phyloP scores from a whole-genome alignment of 768 basidiomycete genomes.

The Agrocybe pediades region DNA sequence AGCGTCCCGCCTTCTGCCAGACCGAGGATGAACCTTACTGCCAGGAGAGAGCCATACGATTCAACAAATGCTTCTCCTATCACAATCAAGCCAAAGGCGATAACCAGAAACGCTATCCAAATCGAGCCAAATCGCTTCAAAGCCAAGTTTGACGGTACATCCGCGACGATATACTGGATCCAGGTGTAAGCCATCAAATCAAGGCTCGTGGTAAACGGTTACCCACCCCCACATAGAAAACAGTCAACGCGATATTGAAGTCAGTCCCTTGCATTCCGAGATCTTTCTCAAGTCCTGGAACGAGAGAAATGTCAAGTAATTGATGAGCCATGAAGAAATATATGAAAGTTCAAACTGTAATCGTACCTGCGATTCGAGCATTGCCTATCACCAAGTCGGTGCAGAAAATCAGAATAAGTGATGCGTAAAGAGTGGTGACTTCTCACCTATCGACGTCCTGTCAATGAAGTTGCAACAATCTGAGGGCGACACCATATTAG shows the following conservation, averaged over 20 bases:
- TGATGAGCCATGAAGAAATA: neutral
- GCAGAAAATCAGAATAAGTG: neutral
- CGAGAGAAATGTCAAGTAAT: neutral
- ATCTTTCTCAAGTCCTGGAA: conserved; percentile 39
- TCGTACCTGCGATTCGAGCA: conserved; percentile 25
- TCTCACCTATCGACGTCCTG: conserved; percentile 24
- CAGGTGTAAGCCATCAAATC: neutral
- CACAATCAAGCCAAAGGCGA: conserved; percentile 37
- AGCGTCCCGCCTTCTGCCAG: conserved; percentile 44
- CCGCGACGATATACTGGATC: conserved; percentile 35
- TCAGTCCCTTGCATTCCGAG: conserved; percentile 42
- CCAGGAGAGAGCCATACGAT: conserved; percentile 33
- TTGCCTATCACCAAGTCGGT: conserved; percentile 10
- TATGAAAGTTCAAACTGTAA: neutral
- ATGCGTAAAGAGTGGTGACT: neutral
- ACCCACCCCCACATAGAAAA: conserved; percentile 41
- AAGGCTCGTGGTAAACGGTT: neutral
- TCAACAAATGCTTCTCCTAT: conserved; percentile 42
- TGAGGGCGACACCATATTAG: conserved; percentile 10
- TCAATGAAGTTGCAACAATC: conserved; percentile 42
- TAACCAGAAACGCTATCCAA: conserved; percentile 38
- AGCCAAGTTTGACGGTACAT: conserved; percentile 44
- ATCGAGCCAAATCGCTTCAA: conserved; percentile 42
- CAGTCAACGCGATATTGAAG: conserved; percentile 41
- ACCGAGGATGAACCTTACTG: conserved; percentile 40